These are phyloP conservation scores for Trypanosoma melophagium DNA, from an alignment of 208 protist species.

Conservation along the genomic window DNA sequence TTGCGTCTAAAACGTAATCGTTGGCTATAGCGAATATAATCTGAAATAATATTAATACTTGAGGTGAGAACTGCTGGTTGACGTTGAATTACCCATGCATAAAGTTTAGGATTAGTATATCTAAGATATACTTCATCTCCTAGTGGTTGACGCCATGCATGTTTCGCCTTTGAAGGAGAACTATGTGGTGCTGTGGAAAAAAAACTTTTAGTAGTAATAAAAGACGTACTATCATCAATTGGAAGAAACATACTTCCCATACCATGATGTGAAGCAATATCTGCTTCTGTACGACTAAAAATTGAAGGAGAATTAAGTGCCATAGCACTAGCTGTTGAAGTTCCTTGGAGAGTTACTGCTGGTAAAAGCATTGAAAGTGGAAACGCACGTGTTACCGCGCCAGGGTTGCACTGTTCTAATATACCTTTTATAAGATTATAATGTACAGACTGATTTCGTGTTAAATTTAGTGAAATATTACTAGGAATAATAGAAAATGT, in stretches of 20 bases:
- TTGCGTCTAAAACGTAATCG: slow-evolving; percentile 17
- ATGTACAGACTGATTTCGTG: slow-evolving; percentile 42
- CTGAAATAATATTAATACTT: slow-evolving; percentile 24
- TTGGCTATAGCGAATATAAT: slow-evolving; percentile 34
- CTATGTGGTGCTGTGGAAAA: background rate
- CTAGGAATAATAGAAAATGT: slow-evolving; percentile 62
- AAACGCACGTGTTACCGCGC: slow-evolving; percentile 52
- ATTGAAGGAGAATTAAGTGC: background rate
- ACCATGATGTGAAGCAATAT: background rate
- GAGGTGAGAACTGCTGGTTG: slow-evolving; percentile 26
- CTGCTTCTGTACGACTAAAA: background rate
- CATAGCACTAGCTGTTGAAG: no score
- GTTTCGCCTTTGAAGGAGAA: background rate
- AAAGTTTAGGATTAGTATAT: slow-evolving; percentile 45
- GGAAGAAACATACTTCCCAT: background rate
- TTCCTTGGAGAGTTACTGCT: no score
- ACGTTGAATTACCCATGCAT: slow-evolving; percentile 35
- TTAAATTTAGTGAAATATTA: slow-evolving; percentile 32
- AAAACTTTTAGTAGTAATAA: background rate
- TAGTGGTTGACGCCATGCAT: slow-evolving; percentile 20
- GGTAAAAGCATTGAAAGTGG: slow-evolving; percentile 30
- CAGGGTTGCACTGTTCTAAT: slow-evolving; percentile 27
- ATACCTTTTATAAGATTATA: slow-evolving; percentile 30
- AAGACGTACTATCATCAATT: background rate
- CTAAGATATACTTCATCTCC: slow-evolving; percentile 34